Evolutionary conservation across 2,329 filamentous ascomycete genomes (phyloP), one percentile per base, ranked within the genome.

Genomic region (Cercospora zeae-maydis): DNA sequence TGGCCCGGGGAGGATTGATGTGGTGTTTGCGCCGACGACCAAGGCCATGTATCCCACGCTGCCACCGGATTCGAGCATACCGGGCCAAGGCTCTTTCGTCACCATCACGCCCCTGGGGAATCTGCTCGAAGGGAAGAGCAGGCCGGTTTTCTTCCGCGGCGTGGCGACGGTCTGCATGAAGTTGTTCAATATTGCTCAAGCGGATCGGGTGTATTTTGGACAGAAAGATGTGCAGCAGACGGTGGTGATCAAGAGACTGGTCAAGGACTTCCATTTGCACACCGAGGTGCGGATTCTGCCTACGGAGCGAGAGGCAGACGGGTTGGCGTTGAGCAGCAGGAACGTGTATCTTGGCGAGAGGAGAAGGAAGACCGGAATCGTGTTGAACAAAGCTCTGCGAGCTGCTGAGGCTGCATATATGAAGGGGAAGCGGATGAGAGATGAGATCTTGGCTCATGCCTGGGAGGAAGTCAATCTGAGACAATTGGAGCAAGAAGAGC

Each of bases 191-290:
- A 90, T 92, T 59, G 87, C 91, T 51, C 83, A 86, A 67, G 89
- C 91, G 3, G 88, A 93, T 61, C 84, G 84, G 49, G 91, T 92
- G 4, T 95, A 96, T 78, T 97, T 99, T 80, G 95, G 95, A 3
- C 95, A 98, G 77, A 99, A 99, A 79, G 95, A 99, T 76, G 87
- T 97, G 19, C 95, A 99, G 80, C 95, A 99, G 78, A 96, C 92
- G 0, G 90, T 96, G 16, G 85, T 99, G 10, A 90, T 99, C 72
- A 88, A 86, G 72, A 86, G 90, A 49, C 87, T 99, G 85, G 90
- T 97, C 33, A 83, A 86, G 68, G 95, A 99, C 76, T 93, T 99
- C 68, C 86, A 92, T 75, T 77, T 98, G 42, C 86, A 90, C 39
- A 89, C 86, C 3, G 81, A 90, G 21, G 86, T 98, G 8, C 83